phyloP scores from a whole-genome alignment of 306 rosid genomes.

The Cicer chorassanicum region DNA sequence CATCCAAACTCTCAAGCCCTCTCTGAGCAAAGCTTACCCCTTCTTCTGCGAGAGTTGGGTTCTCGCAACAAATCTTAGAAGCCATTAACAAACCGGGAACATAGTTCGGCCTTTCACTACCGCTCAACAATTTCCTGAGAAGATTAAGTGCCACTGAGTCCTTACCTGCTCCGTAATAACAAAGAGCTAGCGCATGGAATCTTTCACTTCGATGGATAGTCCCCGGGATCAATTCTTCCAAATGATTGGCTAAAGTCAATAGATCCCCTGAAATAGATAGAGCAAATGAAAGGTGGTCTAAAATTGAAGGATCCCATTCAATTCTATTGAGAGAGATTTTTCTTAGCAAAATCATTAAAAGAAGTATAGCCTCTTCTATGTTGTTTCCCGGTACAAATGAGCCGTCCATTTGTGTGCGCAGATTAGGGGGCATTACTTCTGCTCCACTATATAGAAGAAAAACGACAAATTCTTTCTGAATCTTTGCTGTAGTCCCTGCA shows the following conservation, averaged over 20 bases:
- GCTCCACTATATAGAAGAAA: slow-evolving; percentile 80
- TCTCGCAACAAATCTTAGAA: slow-evolving; percentile 80
- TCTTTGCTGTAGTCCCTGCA: slow-evolving; percentile 59
- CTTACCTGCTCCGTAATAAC: slow-evolving; percentile 78
- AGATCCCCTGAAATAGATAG: slow-evolving; percentile 81
- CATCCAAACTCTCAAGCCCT: slow-evolving; percentile 59
- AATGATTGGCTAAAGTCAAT: slow-evolving; percentile 73
- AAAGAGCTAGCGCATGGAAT: slow-evolving; percentile 65
- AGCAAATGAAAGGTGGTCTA: slow-evolving; percentile 90
- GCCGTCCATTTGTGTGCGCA: slow-evolving; percentile 76
- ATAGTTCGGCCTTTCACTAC: slow-evolving; percentile 58
- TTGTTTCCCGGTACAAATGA: slow-evolving; percentile 84
- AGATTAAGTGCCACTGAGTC: slow-evolving; percentile 71
- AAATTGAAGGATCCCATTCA: slow-evolving; percentile 93
- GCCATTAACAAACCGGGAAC: slow-evolving; percentile 79
- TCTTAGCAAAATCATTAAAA: slow-evolving; percentile 78
- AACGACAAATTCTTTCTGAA: slow-evolving; percentile 80
- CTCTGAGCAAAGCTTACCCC: slow-evolving; percentile 60
- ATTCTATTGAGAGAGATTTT: slow-evolving; percentile 71
- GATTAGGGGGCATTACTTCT: slow-evolving; percentile 85
- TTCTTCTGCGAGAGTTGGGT: slow-evolving; percentile 59
- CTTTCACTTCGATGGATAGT: slow-evolving; percentile 60
- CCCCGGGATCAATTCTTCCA: slow-evolving; percentile 79
- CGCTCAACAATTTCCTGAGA: slow-evolving; percentile 65
- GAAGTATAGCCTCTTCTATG: slow-evolving; percentile 93